Base-by-base conservation (phyloP, 768 basidiomycete genomes). In the Obba rivulosa region DNA sequence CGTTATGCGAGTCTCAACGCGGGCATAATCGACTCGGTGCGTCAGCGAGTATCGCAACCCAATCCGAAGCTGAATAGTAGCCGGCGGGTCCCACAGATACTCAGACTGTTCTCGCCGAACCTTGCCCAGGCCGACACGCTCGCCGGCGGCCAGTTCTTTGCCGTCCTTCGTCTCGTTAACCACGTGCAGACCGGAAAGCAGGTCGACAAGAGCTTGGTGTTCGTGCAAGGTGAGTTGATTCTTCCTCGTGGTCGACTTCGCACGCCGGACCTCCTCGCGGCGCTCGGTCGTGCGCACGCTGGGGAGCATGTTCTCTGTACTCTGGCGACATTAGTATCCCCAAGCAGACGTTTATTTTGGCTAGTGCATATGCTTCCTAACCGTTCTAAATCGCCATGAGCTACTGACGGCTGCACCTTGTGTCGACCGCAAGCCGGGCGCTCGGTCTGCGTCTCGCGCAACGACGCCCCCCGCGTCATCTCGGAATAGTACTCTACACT, bases 111-210 rank as follows among this genome's bases (percentile, higher is more conserved):
- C 59, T 71, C 72, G 34, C 81, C 85, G 2, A 70, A 66, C 46
- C 66, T 85, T 41, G 69, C 66, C 0, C 72, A 69, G 9, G 66
- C 69, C 8, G 83, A 86, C 55, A 66, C 68, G 2, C 68, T 91
- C 28, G 71, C 73, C 9, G 81, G 82, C 1, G 82, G 83, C 14
- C 83, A 91, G 56, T 87, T 90, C 61, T 90, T 90, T 57, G 87
- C 87, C 8, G 81, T 76, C 0, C 67, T 88, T 20, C 68, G 88
- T 35, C 77, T 91, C 2, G 76, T 84, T 1, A 62, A 78, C 7
- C 87, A 90, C 31, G 73, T 79, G 57, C 69, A 66, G 13, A 58
- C 57, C n/a, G 85, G 86, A 10, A 79, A 76, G 49, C 73, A 78
- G 8, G 64, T 86, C 2, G 86, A 90, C 50, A 69, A 80, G 38